phyloP scores from a whole-genome alignment of 2,329 filamentous ascomycete genomes.

The Venturia asperata region DNA sequence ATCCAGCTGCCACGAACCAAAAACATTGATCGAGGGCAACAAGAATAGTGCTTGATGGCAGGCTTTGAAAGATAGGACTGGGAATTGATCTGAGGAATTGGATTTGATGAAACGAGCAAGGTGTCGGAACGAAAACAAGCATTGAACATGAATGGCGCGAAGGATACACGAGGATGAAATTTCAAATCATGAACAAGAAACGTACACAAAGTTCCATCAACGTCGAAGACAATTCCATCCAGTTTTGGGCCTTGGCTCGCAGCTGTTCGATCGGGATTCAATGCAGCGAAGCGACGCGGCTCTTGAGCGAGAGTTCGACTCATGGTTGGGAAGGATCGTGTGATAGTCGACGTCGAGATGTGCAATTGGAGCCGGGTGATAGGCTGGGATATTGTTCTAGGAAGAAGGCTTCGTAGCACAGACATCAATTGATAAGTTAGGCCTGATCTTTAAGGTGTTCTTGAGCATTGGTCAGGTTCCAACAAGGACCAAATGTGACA shows the following conservation, averaged over 20 bases:
- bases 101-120: not conserved
- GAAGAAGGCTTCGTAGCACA: not conserved
- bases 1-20: too few relatives aligned
- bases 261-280: conserved; percentile 32
- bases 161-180: not conserved
- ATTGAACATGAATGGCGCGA: not conserved
- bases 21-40: too few relatives aligned
- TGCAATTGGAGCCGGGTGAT: not conserved
- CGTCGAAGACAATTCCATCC: conserved; percentile 72
- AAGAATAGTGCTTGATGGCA: not conserved
- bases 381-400: not conserved
- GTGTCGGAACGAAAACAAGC: not conserved
- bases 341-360: not conserved
- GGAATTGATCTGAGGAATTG: not conserved
- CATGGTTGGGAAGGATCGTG: not conserved
- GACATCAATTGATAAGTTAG: conserved; percentile 1
- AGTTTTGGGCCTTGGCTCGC: conserved; percentile 37
- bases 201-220: conserved; percentile 87
- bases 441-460: not conserved
- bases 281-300: conserved; percentile 45
- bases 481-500: not conserved
- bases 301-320: not conserved
- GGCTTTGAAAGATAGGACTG: not conserved
- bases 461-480: too few relatives aligned
- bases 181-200: conserved; percentile 7